Conservation (phyloP, 78 protist species). For the slime mould (Dictyostelium discoideum) region dicty_2.7 NC_007088.5:6773001-6773500, state of each 20-base stretch:
- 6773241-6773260: conserved; percentile 48
- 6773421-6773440: conserved; percentile 58
- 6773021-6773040: neutral
- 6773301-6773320: conserved; percentile 30
- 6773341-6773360: conserved; percentile 19
- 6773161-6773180: neutral
- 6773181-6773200: neutral
- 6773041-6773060: neutral
- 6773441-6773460: conserved; percentile 54
- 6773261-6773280: conserved; percentile 71
- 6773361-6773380: neutral
- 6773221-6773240: conserved; percentile 62
- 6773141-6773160: conserved; percentile 44
- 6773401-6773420: conserved; percentile 28
- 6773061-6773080: neutral
- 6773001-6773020: neutral
- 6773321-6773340: conserved; percentile 30
- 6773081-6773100: conserved; percentile 31
- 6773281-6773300: conserved; percentile 34
- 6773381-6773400: conserved; percentile 28
- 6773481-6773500: conserved; percentile 43
- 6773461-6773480: conserved; percentile 40
- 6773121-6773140: conserved; percentile 29
- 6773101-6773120: conserved; percentile 24
- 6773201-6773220: conserved; percentile 2